phyloP scores from a whole-genome alignment of 306 rosid species.

The Styphnolobium japonicum region DNA sequence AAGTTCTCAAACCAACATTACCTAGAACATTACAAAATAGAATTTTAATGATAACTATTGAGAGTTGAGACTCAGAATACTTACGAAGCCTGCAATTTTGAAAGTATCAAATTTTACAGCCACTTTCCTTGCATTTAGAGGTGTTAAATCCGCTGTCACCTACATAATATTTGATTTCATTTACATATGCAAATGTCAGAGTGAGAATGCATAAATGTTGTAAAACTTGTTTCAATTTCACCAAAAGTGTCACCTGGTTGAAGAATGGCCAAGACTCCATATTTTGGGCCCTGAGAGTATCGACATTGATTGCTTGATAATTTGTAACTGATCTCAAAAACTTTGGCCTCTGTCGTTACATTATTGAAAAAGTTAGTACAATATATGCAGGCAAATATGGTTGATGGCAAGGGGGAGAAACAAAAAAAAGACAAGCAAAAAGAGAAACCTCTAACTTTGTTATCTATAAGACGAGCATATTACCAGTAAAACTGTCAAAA shows the following conservation, averaged over 20 bases:
- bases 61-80: constrained; percentile 28
- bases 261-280: constrained; percentile 94
- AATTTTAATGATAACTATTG: constrained; percentile 2
- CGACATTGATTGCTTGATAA: constrained; percentile 82
- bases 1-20: constrained; percentile 2
- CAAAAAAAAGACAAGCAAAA: not conserved
- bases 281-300: constrained; percentile 87
- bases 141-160: constrained; percentile 92
- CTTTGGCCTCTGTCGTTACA: constrained; percentile 70
- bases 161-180: constrained; percentile 28
- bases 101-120: constrained; percentile 82
- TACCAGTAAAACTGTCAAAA: not conserved
- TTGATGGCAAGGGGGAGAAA: not conserved
- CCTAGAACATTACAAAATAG: not conserved
- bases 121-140: constrained; percentile 81
- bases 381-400: not conserved
- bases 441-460: not conserved
- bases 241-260: constrained; percentile 67
- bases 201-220: not conserved
- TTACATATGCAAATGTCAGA: not conserved
- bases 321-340: constrained; percentile 68
- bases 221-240: constrained; percentile 9
- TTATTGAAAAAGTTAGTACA: constrained; percentile 12
- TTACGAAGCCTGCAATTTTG: constrained; percentile 83
- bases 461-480: not conserved